Evolutionary conservation across 2,329 filamentous ascomycete species (phyloP), one percentile per base, ranked within the genome.

Genomic region (Phaeosphaeria sp.): DNA sequence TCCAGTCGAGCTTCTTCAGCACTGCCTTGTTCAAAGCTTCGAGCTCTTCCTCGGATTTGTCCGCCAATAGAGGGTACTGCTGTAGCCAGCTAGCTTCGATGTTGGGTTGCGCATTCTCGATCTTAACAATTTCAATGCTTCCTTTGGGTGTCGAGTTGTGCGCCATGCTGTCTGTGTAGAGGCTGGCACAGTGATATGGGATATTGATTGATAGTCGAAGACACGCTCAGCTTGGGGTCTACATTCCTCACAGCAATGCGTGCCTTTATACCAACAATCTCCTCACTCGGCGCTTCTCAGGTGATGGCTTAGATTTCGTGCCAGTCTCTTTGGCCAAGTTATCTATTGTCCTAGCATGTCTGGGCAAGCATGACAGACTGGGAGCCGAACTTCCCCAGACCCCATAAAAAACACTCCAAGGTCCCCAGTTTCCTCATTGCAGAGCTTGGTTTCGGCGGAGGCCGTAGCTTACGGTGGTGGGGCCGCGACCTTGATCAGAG

Each of bases 1-100:
- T 66, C 69, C 68, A 74, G 36, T 74, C 71, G 18, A 73, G 55
- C 36, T 66, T 69, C 10, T 55, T 67, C 3, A 70, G 44, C 15
- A 74, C 58, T 17, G 56, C 48, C 47, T 72, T 72, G 54, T 72
- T 71, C 44, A 72, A 42, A 18, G 53, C 51, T 11, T 50, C 63
- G 52, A 71, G 64, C 53, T 71, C 57, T 17, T 67, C 62, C 5
- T 62, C 55, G 6, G 52, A 48, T 33, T 59, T 59, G 11, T 54
- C 46, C 3, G 30, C 51, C 6, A 62, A 36, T 3, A 56, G 33
- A 20, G 56, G 53, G 21, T 56, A 62, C 18, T 44, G 50, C 17
- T 54, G 47, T 9, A 62, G 39, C 50, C 51, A 62, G 22, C 3
- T 50, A 22, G 49, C 49, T 7, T 46, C 39, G 17, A 23, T 20